A percentile compares a stretch with the other conserved stretches of the same genome.
Evolutionary conservation across 139 green algal species (phyloP).

Genomic region (Ettlia oleoabundans): DNA sequence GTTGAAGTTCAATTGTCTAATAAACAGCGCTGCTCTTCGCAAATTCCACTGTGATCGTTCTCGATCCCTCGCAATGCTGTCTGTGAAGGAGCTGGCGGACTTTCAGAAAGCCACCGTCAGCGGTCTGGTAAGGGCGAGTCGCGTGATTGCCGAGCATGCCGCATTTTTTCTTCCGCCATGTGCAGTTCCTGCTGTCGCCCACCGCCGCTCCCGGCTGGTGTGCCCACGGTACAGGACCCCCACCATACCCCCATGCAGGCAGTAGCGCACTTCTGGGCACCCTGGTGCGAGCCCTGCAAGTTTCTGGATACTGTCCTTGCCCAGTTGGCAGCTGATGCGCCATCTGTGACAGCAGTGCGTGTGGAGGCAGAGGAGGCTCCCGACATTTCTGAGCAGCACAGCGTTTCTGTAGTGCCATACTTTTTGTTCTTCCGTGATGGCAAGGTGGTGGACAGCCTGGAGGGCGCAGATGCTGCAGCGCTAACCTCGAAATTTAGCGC

Average conservation of each 20-base stretch:
- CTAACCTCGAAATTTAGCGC: conserved; percentile 62
- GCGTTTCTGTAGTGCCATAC: conserved; percentile 77
- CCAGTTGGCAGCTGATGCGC: conserved; percentile 61
- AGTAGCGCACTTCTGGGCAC: conserved; percentile 81
- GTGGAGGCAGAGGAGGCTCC: conserved; percentile 86
- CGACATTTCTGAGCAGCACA: conserved; percentile 73
- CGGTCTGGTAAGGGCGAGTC: not conserved
- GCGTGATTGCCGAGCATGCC: not conserved
- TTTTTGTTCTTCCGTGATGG: conserved; percentile 73
- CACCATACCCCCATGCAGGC: conserved; percentile 39
- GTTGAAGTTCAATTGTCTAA: too few species aligned
- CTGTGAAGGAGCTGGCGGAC: conserved; percentile 5
- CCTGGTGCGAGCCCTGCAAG: conserved; percentile 85
- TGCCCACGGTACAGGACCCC: not conserved
- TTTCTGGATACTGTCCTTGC: conserved; percentile 75
- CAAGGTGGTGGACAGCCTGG: conserved; percentile 69
- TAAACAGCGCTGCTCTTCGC: too few species aligned
- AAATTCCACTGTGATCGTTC: too few species aligned
- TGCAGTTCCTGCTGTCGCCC: not conserved
- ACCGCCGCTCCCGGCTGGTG: not conserved
- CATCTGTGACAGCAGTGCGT: conserved; percentile 36
- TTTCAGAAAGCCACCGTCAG: conserved; percentile 10
- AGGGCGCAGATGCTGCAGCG: conserved; percentile 78
- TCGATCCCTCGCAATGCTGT: conserved; percentile 14
- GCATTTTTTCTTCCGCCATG: too few species aligned